Evolutionary conservation across 805 yeast species (phyloP).

Genomic region (Cephaloascus albidus): DNA sequence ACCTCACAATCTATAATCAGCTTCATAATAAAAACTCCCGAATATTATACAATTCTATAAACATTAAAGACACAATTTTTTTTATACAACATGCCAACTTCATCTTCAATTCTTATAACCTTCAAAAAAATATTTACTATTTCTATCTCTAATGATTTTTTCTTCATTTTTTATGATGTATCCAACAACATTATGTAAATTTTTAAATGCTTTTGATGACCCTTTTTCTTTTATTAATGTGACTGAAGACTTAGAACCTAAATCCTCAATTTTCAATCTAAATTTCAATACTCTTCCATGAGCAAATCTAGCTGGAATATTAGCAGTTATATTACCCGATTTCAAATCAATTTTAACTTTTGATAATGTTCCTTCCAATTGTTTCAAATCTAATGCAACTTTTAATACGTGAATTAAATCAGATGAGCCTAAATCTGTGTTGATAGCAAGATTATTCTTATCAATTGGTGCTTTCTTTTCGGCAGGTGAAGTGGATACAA

Average conservation of each 20-base stretch:
- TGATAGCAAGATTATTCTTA: background rate
- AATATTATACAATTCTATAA: too few species aligned
- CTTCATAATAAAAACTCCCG: too few species aligned
- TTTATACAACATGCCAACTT: too few species aligned
- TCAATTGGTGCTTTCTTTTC: conserved; percentile 7
- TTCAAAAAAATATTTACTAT: too few species aligned
- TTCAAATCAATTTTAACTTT: conserved; percentile 32
- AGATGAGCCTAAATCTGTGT: conserved; percentile 9
- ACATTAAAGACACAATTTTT: too few species aligned
- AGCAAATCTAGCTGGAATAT: conserved; percentile 36
- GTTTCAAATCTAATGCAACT: conserved; percentile 33
- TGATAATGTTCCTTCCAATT: conserved; percentile 39
- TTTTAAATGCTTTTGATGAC: conserved; percentile 32
- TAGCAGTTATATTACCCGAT: conserved; percentile 32
- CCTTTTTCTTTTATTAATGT: conserved; percentile 35
- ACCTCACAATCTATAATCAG: too few species aligned
- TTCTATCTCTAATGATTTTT: conserved; percentile 5
- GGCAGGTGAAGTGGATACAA: conserved; percentile 7
- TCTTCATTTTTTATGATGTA: conserved; percentile 37
- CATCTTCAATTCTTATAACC: too few species aligned
- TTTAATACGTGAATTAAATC: conserved; percentile 24
- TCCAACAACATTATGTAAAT: conserved; percentile 30
- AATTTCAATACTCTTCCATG: conserved; percentile 37
- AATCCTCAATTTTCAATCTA: conserved; percentile 30
- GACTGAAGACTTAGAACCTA: conserved; percentile 26